A percentile compares a stretch with the other conserved stretches of the same genome.
These are phyloP conservation scores for Aspergillus campestris DNA, from an alignment of 495 filamentous ascomycete species.

Conservation along the genomic window DNA sequence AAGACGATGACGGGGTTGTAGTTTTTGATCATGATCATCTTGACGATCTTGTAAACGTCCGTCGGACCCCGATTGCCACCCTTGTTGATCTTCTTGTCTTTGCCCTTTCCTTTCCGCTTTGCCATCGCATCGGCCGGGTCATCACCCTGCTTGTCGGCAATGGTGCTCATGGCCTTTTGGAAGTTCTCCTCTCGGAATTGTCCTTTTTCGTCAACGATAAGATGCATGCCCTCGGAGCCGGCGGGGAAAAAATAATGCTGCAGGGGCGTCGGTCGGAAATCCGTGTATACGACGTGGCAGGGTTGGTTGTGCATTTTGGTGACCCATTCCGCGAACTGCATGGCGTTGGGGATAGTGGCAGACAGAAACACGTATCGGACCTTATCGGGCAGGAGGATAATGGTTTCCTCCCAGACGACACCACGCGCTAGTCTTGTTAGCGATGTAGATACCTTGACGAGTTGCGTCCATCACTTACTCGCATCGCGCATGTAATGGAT, in stretches of 20 bases:
- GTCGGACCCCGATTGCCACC: conserved; percentile 64
- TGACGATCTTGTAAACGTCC: conserved; percentile 95
- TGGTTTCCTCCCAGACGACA: conserved; percentile 98
- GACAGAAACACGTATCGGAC: conserved; percentile 97
- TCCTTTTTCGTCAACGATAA: conserved; percentile 94
- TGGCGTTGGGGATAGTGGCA: conserved; percentile 97
- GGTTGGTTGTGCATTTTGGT: conserved; percentile 94
- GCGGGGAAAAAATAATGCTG: conserved; percentile 98
- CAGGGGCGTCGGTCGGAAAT: conserved; percentile 90
- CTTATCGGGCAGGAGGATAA: conserved; percentile 94
- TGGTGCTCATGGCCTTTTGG: conserved; percentile 82
- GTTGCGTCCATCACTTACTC: conserved; percentile 19
- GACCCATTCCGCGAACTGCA: conserved; percentile 99
- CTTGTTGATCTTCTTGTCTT: conserved; percentile 83
- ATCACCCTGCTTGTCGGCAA: conserved; percentile 81
- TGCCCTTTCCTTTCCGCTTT: conserved; percentile 75
- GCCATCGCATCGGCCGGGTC: conserved; percentile 71
- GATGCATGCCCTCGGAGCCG: conserved; percentile 85
- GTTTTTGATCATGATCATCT: conserved; percentile 95
- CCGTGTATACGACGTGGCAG: conserved; percentile 97
- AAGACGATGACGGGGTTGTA: conserved; percentile 98
- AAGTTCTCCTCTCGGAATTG: conserved; percentile 95
- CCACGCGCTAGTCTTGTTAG: conserved; percentile 51
- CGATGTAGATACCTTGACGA: not conserved
- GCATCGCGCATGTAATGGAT: conserved; percentile 98